Base-by-base conservation (phyloP, 345 rosid genomes). In the Hypericum androsaemum region DNA sequence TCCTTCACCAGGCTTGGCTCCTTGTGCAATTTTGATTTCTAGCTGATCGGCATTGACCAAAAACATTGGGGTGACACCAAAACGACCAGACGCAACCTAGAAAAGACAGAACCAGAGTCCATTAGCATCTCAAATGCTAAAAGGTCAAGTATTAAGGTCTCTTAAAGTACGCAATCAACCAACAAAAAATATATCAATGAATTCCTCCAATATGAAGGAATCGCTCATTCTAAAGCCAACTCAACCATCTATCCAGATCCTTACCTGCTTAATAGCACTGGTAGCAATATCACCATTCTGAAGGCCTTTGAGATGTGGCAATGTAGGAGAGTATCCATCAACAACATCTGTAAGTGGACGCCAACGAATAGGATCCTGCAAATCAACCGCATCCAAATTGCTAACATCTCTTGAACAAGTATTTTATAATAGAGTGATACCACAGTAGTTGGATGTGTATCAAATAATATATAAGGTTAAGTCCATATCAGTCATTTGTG, bases 1-100 rank as follows among this genome's bases (percentile, higher is more conserved):
- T 50, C 98, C 98, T 77, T 85, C 98, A 35, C 98, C 98, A 41
- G 98, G 98, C 63, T 88, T 92, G 51, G 98, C 98, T 59, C 98
- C 98, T 81, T 88, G 96, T 58, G 98, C 98, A 65, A 92, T 89
- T 80, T 92, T 92, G 68, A 92, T 92, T 70, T 92, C 98, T 60
- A 88, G 11, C 55, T 88, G 98, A 71, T 80, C 97, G 37, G 98
- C 96, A 71, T 88, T 87, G 15, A 74, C 96, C 76, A 92, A 73
- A 80, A 92, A 92, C 11, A 95, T 92, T 53, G 98, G 98, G 50
- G 98, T 92, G 54, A 92, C 98, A 64, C 97, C 96, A 72, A 92
- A 92, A 43, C 97, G 94, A 10, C 98, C 95, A 54, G 98, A 92
- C 60, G 98, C 98, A 75, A 92, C 96, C 95, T 90, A 84, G 64